phyloP scores from a whole-genome alignment of 768 basidiomycete species.

The Tylopilus rubrobrunneus region DNA sequence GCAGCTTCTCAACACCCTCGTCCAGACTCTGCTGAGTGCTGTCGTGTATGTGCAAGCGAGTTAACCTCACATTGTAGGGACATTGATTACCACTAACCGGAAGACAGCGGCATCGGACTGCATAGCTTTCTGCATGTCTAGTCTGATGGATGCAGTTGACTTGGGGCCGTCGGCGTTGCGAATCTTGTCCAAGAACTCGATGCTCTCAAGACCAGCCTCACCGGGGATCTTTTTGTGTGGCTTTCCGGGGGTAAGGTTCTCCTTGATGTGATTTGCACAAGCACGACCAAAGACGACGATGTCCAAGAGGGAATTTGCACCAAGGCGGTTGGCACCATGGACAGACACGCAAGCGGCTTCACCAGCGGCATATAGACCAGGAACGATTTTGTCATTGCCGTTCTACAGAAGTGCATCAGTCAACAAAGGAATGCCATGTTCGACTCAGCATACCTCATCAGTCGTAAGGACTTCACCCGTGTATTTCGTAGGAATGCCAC shows the following conservation, averaged over 20 bases:
- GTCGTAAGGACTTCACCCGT: conserved; percentile 94
- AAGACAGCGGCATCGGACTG: conserved; percentile 97
- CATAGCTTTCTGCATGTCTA: conserved; percentile 99
- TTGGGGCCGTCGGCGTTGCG: conserved; percentile 78
- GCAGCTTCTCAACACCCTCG: conserved; percentile 87
- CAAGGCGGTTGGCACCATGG: conserved; percentile 98
- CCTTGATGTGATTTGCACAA: conserved; percentile 96
- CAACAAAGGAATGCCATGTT: background rate
- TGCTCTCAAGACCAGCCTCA: conserved; percentile 78
- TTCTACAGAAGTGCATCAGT: conserved; percentile 34
- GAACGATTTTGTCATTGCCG: conserved; percentile 92
- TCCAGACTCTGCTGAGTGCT: conserved; percentile 88
- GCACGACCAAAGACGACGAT: conserved; percentile 99
- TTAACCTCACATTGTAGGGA: background rate
- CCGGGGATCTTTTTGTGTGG: conserved; percentile 86
- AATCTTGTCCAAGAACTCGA: conserved; percentile 87
- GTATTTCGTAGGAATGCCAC: conserved; percentile 98
- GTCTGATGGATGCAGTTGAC: conserved; percentile 84
- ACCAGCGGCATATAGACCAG: conserved; percentile 96
- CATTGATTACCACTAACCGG: conserved; percentile 44
- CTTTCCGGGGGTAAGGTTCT: conserved; percentile 83
- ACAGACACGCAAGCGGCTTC: conserved; percentile 99
- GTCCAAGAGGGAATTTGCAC: conserved; percentile 97
- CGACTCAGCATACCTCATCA: conserved; percentile 49
- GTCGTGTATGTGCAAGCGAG: conserved; percentile 1